Conservation (phyloP, 2,329 filamentous ascomycete genomes). For the Arthrobotrys iridis region DNA sequence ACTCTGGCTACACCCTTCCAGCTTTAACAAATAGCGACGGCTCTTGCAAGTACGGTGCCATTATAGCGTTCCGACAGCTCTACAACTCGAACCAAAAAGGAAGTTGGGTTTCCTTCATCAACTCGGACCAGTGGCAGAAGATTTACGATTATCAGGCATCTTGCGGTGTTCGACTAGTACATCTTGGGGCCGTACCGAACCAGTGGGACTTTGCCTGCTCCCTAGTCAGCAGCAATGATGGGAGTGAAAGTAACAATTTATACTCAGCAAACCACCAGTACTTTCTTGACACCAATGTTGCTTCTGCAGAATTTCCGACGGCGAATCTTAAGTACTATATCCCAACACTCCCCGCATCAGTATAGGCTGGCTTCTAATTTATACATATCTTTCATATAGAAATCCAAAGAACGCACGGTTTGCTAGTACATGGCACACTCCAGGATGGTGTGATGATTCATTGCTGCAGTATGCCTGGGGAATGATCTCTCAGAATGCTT, state of each 20-base stretch:
- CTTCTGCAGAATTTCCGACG: conserved; percentile 66
- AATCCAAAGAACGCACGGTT: conserved; percentile 50
- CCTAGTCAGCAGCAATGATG: conserved; percentile 65
- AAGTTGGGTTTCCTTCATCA: conserved; percentile 67
- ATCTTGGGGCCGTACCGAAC: conserved; percentile 69
- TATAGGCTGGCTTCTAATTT: not conserved
- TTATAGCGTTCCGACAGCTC: conserved; percentile 68
- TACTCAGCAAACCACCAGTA: conserved; percentile 36
- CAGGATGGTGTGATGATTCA: conserved; percentile 38
- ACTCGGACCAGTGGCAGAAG: conserved; percentile 67
- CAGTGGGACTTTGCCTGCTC: conserved; percentile 63
- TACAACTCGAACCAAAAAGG: conserved; percentile 67
- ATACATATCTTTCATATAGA: not conserved
- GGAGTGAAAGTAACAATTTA: conserved; percentile 65
- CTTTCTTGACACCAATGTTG: conserved; percentile 61
- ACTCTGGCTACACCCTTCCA: conserved; percentile 66
- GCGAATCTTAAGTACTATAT: conserved; percentile 65
- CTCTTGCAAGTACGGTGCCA: conserved; percentile 70
- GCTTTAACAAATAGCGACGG: conserved; percentile 65
- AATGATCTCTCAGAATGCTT: conserved; percentile 43
- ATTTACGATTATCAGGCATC: conserved; percentile 68
- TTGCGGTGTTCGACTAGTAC: conserved; percentile 69
- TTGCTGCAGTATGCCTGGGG: conserved; percentile 17
- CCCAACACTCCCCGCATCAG: not conserved
- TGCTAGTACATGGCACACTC: conserved; percentile 35